Base-by-base conservation (phyloP, 148 eudicot species). In the Rhododendron ferrugineum region DNA sequence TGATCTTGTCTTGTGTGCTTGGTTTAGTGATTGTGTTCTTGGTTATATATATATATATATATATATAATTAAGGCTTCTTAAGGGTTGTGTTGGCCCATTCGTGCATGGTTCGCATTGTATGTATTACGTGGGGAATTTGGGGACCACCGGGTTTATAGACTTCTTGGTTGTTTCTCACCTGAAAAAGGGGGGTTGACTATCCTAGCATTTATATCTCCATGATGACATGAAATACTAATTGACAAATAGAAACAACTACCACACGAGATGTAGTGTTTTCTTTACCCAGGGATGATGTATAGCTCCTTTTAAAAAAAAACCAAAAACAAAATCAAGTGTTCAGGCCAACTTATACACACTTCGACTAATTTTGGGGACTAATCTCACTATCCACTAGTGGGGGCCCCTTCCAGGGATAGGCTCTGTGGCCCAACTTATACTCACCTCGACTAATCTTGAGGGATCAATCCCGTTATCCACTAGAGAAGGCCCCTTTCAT, bases 81-180 rank as follows among this genome's bases (percentile, higher is more conserved):
- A 60, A 22, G 66, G 28, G 34, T 10, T 28, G 36, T 3, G 74
- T 68, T 68, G 34, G 74, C 74, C 36, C 74, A 68, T 68, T 68
- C 34, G 30, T 68, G 74, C 74, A 68, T 68, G 74, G 74, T 28
- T 26, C 34, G 0, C 32, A 68, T 68, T 26, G 74, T 68, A 68
- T 26, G 74, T 68, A 68, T 68, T 68, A 68, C 74, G 74, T 68
- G 74, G 74, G 74, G 74, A 68, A 68, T 68, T 68, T 68, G 74
- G 74, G 74, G 32, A 28, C 36, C 28, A 28, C 14, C 11, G 16
- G 74, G 60, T 68, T 28, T 28, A 28, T 68, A 3, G 16, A 68
- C 15, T 28, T 28, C 74, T 68, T 68, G 74, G 74, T 68, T 68
- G 74, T 68, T 26, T 68, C 74, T 28, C 34, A 68, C 15, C 74